phyloP scores from a whole-genome alignment of 1,284 basidiomycete genomes.

The Heterobasidion parviporum region DNA sequence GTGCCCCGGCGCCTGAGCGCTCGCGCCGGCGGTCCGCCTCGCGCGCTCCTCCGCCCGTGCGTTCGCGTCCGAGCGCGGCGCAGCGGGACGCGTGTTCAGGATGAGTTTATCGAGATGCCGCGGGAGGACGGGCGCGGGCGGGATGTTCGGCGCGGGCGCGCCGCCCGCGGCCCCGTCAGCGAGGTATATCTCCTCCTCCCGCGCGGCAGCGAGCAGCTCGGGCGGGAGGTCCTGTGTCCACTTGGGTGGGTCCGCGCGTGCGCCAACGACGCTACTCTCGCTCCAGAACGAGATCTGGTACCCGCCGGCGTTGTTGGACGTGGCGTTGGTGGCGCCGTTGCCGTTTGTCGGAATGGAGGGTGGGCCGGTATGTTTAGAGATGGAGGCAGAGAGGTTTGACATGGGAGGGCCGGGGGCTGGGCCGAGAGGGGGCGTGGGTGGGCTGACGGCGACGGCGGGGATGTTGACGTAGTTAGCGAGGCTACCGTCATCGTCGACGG shows the following conservation, averaged over 20 bases:
- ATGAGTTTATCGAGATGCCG: slow-evolving; percentile 93
- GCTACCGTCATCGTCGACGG: slow-evolving; percentile 92
- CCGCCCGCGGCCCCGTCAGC: slow-evolving; percentile 17
- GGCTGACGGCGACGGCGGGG: slow-evolving; percentile 7
- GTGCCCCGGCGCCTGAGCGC: not conserved
- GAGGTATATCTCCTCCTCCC: slow-evolving; percentile 75
- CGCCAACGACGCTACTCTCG: slow-evolving; percentile 31
- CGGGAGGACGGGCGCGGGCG: slow-evolving; percentile 81
- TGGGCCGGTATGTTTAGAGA: not conserved
- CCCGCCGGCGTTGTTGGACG: not conserved
- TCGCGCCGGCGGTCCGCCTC: slow-evolving; percentile 4
- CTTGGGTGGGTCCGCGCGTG: slow-evolving; percentile 9
- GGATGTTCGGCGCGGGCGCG: slow-evolving; percentile 67
- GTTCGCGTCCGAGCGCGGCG: slow-evolving; percentile 12
- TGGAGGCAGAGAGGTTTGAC: not conserved
- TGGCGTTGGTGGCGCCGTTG: not conserved
- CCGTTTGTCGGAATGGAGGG: not conserved
- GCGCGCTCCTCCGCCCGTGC: slow-evolving; percentile 10
- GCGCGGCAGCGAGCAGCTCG: slow-evolving; percentile 71
- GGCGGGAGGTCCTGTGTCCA: slow-evolving; percentile 78
- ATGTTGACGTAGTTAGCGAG: slow-evolving; percentile 91
- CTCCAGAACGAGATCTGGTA: slow-evolving; percentile 41
- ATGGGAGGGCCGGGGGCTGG: slow-evolving; percentile 16
- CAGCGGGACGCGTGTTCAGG: slow-evolving; percentile 51
- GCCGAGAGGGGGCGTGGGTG: slow-evolving; percentile 22